Base-by-base conservation (phyloP, 1,284 basidiomycete species). In the Trametes pubescens region DNA sequence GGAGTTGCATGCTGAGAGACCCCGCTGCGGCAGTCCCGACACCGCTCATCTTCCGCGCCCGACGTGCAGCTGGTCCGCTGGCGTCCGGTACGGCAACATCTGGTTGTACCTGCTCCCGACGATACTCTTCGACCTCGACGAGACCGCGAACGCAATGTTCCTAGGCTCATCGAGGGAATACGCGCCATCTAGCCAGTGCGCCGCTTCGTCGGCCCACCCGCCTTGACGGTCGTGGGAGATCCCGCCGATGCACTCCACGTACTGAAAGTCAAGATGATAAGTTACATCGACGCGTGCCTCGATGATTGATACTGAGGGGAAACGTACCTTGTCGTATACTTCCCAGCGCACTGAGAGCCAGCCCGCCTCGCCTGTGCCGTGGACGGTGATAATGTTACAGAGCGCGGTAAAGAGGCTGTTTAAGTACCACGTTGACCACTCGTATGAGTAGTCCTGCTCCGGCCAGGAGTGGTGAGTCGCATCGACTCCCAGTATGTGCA, bases 311-410 rank as follows among this genome's bases (percentile, higher is more conserved):
- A 29, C 24, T 16, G 13, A 22, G 44, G 47, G 4, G 22, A 6
- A 29, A 47, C 61, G 37, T 21, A 57, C 61, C 55, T 32, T 56
- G 51, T 62, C 55, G 34, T 62, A 62, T 13, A 62, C 48, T 13
- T 51, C 51, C 61, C 55, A 57, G 13, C 46, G 56, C 24, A 22
- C 54, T 7, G 40, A 18, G 40, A 43, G 40, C 40, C 40, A 43
- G 14, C 40, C 40, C 2, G 14, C 40, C 18, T 43, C 40, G 18
- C 40, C 40, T 2, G 18, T 43, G 18, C 38, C 6, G n/a, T 21
- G n/a, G 1, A 18, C 40, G 14, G 3, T n/a, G 18, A 43, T 43
- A 8, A 43, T 16, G 6, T 16, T 16, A 8, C 40, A 11, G 46
- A 48, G 43, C 6, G 56, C 56, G 34, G 21, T 10, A 21, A 34